Percentiles rank a stretch among this genome's conserved stretches.
phyloP scores from a whole-genome alignment of 2,329 filamentous ascomycete genomes.

The Diaporthe helianthi region DNA sequence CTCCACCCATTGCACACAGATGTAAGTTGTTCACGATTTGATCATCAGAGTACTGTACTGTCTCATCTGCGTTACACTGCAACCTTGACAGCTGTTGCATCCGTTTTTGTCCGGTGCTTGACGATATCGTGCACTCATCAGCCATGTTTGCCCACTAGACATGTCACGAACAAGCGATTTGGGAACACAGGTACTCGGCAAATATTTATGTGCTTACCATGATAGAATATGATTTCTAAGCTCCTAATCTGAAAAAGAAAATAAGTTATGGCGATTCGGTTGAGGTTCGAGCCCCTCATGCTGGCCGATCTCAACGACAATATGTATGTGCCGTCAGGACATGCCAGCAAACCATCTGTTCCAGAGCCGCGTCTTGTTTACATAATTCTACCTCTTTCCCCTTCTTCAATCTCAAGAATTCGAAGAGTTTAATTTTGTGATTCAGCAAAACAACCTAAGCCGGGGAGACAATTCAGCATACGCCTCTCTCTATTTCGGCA shows the following conservation, averaged over 20 bases:
- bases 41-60: not conserved
- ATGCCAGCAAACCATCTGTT: not conserved
- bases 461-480: not conserved
- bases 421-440: fast-evolving
- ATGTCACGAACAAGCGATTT: no score
- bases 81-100: constrained; percentile 5
- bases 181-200: not conserved
- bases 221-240: not conserved
- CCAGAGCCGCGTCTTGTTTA: not conserved
- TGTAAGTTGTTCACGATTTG: not conserved
- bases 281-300: not conserved
- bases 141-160: constrained; percentile 1
- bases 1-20: not conserved
- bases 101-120: not conserved
- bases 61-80: constrained; percentile 1
- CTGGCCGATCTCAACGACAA: not conserved
- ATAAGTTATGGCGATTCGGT: not conserved
- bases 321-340: not conserved
- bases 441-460: not conserved
- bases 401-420: no score
- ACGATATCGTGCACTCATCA: not conserved
- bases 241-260: no score
- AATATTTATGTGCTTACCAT: not conserved
- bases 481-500: fast-evolving
- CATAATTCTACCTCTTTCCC: not conserved